These are phyloP conservation scores for Fremontodendron californicum DNA, from an alignment of 345 rosid genomes.

Conservation along the genomic window DNA sequence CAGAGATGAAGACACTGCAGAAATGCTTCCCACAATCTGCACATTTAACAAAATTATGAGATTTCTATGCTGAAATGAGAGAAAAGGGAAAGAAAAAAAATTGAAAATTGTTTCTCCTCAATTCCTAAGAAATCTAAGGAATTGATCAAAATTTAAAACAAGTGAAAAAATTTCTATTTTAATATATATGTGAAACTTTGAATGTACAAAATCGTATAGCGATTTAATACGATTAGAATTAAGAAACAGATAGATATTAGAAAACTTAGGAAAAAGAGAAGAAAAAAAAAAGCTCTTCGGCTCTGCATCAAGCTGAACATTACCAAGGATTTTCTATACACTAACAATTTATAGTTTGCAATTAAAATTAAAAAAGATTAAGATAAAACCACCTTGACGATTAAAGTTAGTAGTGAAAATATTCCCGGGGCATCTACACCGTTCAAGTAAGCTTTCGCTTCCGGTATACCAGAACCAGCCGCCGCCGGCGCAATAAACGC, in stretches of 20 bases:
- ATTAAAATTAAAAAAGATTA: not conserved
- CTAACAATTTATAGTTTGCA: not conserved
- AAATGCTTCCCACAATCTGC: slow-evolving; percentile 79
- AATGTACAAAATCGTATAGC: not conserved
- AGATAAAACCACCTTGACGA: slow-evolving; percentile 86
- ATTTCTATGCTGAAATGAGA: too few relatives aligned
- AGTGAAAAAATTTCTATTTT: too few relatives aligned
- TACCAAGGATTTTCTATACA: not conserved
- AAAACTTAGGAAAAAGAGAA: not conserved
- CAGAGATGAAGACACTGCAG: slow-evolving; percentile 85
- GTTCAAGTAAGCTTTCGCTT: slow-evolving; percentile 89
- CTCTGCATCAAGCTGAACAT: not conserved
- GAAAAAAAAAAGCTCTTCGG: not conserved
- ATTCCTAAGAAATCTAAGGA: not conserved
- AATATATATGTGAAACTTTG: not conserved
- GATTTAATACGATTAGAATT: not conserved
- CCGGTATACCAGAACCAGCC: slow-evolving; percentile 94
- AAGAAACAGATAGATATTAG: not conserved
- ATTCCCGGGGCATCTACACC: slow-evolving; percentile 93
- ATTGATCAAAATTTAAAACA: too few relatives aligned
- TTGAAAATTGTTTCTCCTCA: too few relatives aligned
- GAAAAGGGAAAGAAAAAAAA: too few relatives aligned
- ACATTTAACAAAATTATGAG: slow-evolving; percentile 16
- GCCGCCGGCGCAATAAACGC: slow-evolving; percentile 76
- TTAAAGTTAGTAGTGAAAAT: slow-evolving; percentile 59